These are phyloP conservation scores for Colletotrichum liriopes DNA, from an alignment of 2,329 filamentous ascomycete genomes.

Conservation along the genomic window DNA sequence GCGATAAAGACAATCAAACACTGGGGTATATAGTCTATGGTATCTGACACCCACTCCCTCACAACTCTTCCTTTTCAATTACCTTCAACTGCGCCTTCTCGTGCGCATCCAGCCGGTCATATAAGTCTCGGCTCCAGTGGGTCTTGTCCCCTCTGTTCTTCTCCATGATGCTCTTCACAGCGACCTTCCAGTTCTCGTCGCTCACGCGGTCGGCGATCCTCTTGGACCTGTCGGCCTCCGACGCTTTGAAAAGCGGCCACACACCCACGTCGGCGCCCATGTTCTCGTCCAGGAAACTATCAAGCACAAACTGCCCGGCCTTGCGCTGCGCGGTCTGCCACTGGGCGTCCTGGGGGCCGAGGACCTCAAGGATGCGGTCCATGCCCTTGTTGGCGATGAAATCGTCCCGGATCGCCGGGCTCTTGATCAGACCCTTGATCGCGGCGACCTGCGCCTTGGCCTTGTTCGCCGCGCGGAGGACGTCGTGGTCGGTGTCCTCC, in stretches of 20 bases:
- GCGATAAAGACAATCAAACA: neutral
- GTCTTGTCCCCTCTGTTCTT: conserved; percentile 34
- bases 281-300: conserved; percentile 77
- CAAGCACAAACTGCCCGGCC: conserved; percentile 72
- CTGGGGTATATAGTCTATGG: conserved; percentile 27
- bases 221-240: conserved; percentile 39
- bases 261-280: conserved; percentile 72
- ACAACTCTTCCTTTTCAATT: conserved; percentile 48
- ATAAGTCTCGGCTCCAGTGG: conserved; percentile 43
- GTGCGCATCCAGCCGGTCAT: conserved; percentile 36
- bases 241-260: conserved; percentile 62
- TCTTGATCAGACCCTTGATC: conserved; percentile 71
- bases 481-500: conserved; percentile 9
- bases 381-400: conserved; percentile 72
- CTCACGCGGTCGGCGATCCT: conserved; percentile 35
- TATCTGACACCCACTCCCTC: conserved; percentile 41
- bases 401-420: conserved; percentile 65
- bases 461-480: conserved; percentile 46
- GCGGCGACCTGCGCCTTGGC: conserved; percentile 62
- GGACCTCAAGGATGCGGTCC: conserved; percentile 67
- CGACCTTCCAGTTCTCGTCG: conserved; percentile 40
- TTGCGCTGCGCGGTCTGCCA: conserved; percentile 69
- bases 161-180: conserved; percentile 36
- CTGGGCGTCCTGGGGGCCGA: conserved; percentile 62
- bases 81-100: conserved; percentile 41